Evolutionary conservation across 768 basidiomycete genomes (phyloP), one percentile per base, ranked within the genome.

Genomic region (Mycena filopes): DNA sequence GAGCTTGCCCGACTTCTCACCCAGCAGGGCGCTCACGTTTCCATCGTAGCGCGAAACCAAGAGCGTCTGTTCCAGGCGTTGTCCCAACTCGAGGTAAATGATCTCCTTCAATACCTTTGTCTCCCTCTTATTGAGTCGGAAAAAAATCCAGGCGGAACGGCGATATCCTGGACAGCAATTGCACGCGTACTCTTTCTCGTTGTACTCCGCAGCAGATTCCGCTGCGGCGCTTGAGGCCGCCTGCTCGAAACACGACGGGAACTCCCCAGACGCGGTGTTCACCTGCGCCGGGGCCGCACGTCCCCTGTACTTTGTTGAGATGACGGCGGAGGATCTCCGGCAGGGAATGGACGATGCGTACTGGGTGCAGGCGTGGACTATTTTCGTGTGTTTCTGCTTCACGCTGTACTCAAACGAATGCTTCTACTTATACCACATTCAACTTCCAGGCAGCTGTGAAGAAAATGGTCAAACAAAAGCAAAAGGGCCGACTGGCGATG

Each of bases 41-140:
- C 93, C 5, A 93, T 96, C 64, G 90, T 96, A 11, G 95, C 95
- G 8, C 83, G 94, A 18, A 88, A 90, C 54, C 82, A 90, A 69
- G 80, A 80, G 49, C 88, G 85, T 61, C 78, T 96, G 12, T 83
- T 87, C 56, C 78, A 77, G 13, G 92, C 94, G 0, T 71, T 92
- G 21, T 78, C 75, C 25, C 78, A 84, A 53, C 75, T 96, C 25
- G 89, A 95, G 83, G 94, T 91, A 55, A 2, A 36, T 3, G 15
- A 1, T 36, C 36, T 15, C 10, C 36, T 10, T 15, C 10, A 36
- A 36, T 36, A 36, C 9, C 10, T 40, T 21, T 13, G 7, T 16
- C 23, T 25, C 9, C 21, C 4, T 3, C 2, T 21, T 5, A 21
- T 21, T 0, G 70, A 80, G 9, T 94, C 95, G 74, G 79, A 85